Evolutionary conservation across 768 basidiomycete genomes (phyloP).

Genomic region (Suillus luteus): DNA sequence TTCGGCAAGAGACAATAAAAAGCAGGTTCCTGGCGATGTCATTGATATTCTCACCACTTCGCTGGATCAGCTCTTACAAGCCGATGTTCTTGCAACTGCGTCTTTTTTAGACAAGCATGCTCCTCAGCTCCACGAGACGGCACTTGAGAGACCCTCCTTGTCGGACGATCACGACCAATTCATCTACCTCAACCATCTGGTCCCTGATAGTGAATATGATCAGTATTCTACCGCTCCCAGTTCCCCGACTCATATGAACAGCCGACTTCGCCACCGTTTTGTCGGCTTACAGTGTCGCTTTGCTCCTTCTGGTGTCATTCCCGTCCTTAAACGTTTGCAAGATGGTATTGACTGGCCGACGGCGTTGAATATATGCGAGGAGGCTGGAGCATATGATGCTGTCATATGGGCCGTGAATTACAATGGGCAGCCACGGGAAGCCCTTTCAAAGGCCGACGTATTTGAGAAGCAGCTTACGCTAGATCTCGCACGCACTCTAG

Average conservation of each 20-base stretch:
- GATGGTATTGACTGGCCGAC: conserved; percentile 57
- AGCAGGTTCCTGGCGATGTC: conserved; percentile 57
- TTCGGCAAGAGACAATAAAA: conserved; percentile 49
- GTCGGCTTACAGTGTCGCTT: conserved; percentile 73
- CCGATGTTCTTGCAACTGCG: conserved; percentile 68
- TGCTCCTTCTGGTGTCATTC: conserved; percentile 63
- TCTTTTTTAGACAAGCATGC: conserved; percentile 67
- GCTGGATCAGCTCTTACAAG: conserved; percentile 64
- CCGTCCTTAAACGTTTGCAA: conserved; percentile 54
- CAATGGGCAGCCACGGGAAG: conserved; percentile 60
- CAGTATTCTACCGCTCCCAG: conserved; percentile 24
- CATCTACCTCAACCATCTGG: conserved; percentile 74
- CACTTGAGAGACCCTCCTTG: conserved; percentile 51
- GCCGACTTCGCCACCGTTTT: conserved; percentile 58
- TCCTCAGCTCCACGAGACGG: conserved; percentile 66
- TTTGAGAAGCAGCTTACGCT: conserved; percentile 57
- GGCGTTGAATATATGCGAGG: conserved; percentile 66
- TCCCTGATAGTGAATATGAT: conserved; percentile 52
- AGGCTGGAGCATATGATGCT: conserved; percentile 66
- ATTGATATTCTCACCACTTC: conserved; percentile 53
- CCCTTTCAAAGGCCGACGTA: conserved; percentile 64
- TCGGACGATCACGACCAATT: conserved; percentile 58
- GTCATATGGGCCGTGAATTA: conserved; percentile 80
- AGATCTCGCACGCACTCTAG: conserved; percentile 43
- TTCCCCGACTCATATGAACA: conserved; percentile 50